Conservation (phyloP, 495 filamentous ascomycete genomes). For the Coniosporium apollinis region DNA sequence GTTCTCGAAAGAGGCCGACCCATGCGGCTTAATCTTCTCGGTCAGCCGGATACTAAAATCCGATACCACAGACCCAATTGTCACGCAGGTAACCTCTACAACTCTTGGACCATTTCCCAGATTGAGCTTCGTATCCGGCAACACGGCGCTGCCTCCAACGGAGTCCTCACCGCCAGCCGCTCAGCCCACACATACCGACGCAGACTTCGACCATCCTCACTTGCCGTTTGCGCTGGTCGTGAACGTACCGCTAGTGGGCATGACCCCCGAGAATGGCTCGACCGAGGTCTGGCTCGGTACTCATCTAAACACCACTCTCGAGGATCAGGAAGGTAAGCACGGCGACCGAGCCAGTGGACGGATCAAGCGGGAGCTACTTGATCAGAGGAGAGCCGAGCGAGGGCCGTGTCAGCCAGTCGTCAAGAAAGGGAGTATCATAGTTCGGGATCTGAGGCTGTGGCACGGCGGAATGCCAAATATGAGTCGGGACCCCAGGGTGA, state of each 20-base stretch:
- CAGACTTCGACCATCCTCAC: constrained; percentile 36
- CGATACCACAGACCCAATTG: constrained; percentile 31
- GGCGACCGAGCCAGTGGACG: constrained; percentile 32
- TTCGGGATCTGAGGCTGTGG: constrained; percentile 43
- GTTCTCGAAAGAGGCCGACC: no score
- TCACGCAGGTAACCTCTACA: constrained; percentile 30
- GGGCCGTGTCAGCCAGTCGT: constrained; percentile 33
- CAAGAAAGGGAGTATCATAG: constrained; percentile 34
- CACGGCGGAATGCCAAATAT: constrained; percentile 44
- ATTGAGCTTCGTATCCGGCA: constrained; percentile 35
- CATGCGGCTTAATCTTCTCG: no score
- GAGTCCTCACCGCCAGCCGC: constrained; percentile 20
- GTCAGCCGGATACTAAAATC: no score
- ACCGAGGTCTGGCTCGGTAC: constrained; percentile 47
- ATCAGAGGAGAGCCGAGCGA: constrained; percentile 21
- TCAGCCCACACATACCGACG: constrained; percentile 40
- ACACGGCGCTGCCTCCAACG: constrained; percentile 34
- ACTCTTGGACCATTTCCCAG: constrained; percentile 32
- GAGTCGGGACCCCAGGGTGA: constrained; percentile 31
- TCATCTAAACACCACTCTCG: constrained; percentile 23
- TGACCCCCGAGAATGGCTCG: constrained; percentile 36
- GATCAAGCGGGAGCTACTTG: constrained; percentile 28
- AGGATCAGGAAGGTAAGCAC: constrained; percentile 30
- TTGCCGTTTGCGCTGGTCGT: constrained; percentile 38
- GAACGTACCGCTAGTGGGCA: constrained; percentile 36